These are phyloP conservation scores for Ophiostoma ulmi DNA, from an alignment of 2,329 filamentous ascomycete genomes.

Conservation along the genomic window DNA sequence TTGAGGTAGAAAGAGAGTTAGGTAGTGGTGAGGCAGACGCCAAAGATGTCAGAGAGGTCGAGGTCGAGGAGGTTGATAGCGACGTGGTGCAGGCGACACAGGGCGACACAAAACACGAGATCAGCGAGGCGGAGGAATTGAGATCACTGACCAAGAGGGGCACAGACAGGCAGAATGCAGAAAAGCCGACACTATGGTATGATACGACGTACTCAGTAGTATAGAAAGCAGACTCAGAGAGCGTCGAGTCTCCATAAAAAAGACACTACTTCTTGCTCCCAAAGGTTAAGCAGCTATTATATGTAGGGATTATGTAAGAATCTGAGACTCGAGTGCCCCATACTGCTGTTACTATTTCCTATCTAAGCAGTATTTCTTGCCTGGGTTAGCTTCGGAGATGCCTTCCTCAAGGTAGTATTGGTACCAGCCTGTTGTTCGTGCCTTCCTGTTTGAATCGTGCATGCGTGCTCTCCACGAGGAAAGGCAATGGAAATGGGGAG, in stretches of 20 bases:
- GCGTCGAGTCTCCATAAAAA: neutral
- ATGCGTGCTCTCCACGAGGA: neutral
- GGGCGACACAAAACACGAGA: conserved; percentile 12
- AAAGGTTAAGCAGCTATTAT: neutral
- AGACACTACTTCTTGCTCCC: neutral
- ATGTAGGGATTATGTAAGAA: neutral
- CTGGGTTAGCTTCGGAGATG: conserved; percentile 16
- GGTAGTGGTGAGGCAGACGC: neutral
- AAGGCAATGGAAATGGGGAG: neutral
- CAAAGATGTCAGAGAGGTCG: neutral
- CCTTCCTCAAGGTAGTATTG: neutral
- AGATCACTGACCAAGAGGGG: neutral
- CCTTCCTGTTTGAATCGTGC: conserved; percentile 11
- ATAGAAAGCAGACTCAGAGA: neutral
- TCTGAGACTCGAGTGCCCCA: neutral
- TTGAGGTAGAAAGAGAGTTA: too few species aligned
- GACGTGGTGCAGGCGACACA: neutral
- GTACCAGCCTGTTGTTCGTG: neutral
- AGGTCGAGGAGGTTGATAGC: neutral
- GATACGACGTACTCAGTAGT: neutral
- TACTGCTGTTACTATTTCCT: conserved; percentile 18
- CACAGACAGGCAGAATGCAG: conserved; percentile 3
- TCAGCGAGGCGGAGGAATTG: neutral
- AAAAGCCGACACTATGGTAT: conserved; percentile 13
- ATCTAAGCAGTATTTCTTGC: conserved; percentile 22